Conservation (phyloP, 176 grass and related monocot genomes). For the Themeda triandra region DNA sequence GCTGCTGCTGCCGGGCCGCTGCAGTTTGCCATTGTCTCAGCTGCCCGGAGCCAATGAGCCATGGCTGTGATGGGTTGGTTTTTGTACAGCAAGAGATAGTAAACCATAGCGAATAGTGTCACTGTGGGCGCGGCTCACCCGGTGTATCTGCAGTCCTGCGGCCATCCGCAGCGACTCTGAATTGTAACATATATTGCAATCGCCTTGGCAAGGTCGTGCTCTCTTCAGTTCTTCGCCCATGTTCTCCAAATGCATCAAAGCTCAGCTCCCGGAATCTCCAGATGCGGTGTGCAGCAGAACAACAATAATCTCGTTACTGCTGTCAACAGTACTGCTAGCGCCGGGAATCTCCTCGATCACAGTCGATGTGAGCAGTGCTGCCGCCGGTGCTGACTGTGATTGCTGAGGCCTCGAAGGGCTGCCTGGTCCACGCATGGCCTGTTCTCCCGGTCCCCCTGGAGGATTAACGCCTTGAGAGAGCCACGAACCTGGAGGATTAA, state of each 20-base stretch:
- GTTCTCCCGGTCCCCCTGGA: background rate
- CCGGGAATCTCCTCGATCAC: background rate
- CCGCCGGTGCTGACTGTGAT: background rate
- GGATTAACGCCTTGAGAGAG: too few species aligned
- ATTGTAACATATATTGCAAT: slow-evolving; percentile 26
- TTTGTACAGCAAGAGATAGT: slow-evolving; percentile 34
- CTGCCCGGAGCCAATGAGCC: background rate
- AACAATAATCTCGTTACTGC: background rate
- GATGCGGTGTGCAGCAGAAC: too few species aligned
- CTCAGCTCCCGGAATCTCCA: background rate
- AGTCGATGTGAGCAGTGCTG: background rate
- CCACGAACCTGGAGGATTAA: background rate
- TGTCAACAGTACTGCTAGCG: background rate
- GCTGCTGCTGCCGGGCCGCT: background rate
- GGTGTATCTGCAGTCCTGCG: background rate
- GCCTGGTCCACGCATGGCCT: background rate
- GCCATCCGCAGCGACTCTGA: background rate
- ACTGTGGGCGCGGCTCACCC: background rate
- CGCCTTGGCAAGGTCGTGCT: slow-evolving; percentile 16
- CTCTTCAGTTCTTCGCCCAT: background rate
- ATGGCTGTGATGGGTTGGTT: background rate
- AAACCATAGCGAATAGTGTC: background rate
- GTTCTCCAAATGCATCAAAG: too few species aligned
- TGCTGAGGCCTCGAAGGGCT: background rate
- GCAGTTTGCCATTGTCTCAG: background rate